phyloP scores from a whole-genome alignment of 169 alveolate genomes.

The Plasmodium chabaudi region DNA sequence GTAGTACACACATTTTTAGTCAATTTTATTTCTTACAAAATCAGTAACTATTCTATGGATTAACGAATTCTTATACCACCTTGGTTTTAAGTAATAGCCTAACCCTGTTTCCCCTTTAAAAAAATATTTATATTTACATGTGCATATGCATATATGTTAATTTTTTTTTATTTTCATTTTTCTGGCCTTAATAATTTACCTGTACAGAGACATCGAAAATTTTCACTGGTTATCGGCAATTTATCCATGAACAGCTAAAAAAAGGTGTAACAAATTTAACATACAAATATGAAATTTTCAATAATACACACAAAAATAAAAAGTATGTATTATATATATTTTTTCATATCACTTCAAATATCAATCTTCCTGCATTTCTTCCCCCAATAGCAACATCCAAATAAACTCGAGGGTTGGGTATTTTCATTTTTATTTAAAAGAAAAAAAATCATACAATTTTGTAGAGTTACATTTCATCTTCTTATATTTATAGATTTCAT shows the following conservation, averaged over 20 bases:
- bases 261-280: neutral
- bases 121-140: neutral
- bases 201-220: conserved; percentile 94
- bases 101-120: conserved; percentile 87
- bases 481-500: neutral
- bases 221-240: conserved; percentile 90
- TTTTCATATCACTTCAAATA: conserved; percentile 79
- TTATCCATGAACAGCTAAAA: conserved; percentile 87
- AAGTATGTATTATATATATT: neutral
- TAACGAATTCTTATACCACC: conserved; percentile 89
- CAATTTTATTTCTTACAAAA: conserved; percentile 76
- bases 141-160: neutral
- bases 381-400: conserved; percentile 87
- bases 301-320: neutral
- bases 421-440: conserved; percentile 65
- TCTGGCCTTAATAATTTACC: conserved; percentile 73
- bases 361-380: conserved; percentile 86
- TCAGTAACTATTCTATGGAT: conserved; percentile 87
- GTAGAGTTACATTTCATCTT: neutral
- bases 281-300: neutral
- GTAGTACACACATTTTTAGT: neutral
- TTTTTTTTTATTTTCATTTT: neutral
- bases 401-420: conserved; percentile 88
- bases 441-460: neutral
- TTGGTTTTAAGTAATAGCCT: conserved; percentile 88